Conservation (phyloP, 2,329 filamentous ascomycete species). For the Colletotrichum sp. region DNA sequence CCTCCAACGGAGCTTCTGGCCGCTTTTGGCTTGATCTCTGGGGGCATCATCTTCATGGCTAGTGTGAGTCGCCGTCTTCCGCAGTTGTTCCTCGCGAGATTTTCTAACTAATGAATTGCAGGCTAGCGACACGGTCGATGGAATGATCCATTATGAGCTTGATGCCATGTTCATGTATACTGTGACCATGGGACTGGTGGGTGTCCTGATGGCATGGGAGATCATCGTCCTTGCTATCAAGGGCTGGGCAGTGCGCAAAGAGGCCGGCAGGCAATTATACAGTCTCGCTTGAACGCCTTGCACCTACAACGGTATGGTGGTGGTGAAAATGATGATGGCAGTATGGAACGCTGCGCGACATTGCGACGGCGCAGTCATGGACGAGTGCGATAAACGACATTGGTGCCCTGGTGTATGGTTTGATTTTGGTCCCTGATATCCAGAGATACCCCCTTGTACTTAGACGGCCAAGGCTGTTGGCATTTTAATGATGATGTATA, state of each 20-base stretch:
- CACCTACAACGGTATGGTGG: not conserved
- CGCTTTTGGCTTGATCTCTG: slow-evolving; percentile 84
- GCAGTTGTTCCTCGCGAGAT: not conserved
- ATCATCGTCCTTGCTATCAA: slow-evolving; percentile 82
- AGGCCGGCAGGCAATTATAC: slow-evolving; percentile 29
- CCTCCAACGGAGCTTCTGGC: slow-evolving; percentile 90
- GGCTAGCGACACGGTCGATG: slow-evolving; percentile 70
- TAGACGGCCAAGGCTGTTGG: not conserved
- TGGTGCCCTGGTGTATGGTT: not conserved
- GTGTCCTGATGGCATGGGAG: slow-evolving; percentile 85
- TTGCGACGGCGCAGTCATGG: not conserved
- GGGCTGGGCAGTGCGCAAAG: slow-evolving; percentile 75
- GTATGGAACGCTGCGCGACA: not conserved
- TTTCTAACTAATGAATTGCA: not conserved
- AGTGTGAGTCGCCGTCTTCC: slow-evolving; percentile 64
- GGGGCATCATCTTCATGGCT: slow-evolving; percentile 91
- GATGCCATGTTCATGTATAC: slow-evolving; percentile 96
- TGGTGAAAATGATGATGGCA: not conserved
- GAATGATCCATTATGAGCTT: slow-evolving; percentile 78
- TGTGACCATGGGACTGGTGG: slow-evolving; percentile 82
- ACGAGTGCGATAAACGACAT: not conserved
- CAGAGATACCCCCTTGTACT: slow-evolving; percentile 12
- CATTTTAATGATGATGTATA: not conserved
- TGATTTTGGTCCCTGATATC: not conserved
- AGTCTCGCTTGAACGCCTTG: not conserved